Conservation (phyloP, 2,329 filamentous ascomycete genomes). For the Periglandula ipomoeae region DNA sequence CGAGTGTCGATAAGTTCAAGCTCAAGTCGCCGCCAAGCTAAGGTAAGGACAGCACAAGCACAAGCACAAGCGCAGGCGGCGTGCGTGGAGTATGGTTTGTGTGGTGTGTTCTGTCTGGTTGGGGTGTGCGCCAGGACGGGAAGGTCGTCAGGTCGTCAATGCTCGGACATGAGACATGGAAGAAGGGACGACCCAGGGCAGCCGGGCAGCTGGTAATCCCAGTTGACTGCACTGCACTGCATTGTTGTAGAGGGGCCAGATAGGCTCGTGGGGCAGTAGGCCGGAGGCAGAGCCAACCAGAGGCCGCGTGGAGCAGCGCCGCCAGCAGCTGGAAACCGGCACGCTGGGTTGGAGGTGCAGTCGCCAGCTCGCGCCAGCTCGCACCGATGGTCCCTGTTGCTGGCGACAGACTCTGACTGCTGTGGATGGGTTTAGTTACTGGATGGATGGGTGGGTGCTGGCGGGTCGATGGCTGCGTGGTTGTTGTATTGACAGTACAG, state of each 20-base stretch:
- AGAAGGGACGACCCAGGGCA: constrained; percentile 3
- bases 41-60: neutral
- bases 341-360: neutral
- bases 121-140: neutral
- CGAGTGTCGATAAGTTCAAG: too few relatives aligned
- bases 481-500: too few relatives aligned
- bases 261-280: too few relatives aligned
- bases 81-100: neutral
- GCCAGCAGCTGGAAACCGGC: neutral
- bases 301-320: neutral
- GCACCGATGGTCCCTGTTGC: neutral
- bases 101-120: neutral
- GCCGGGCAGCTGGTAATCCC: too few relatives aligned
- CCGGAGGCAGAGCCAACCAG: neutral
- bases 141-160: neutral
- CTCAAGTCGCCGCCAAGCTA: neutral
- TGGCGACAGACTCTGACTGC: neutral
- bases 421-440: neutral
- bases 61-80: neutral
- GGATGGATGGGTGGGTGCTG: too few relatives aligned
- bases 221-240: too few relatives aligned
- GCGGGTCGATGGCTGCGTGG: too few relatives aligned
- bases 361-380: neutral
- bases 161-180: too few relatives aligned
- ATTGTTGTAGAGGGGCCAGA: too few relatives aligned